Conservation (phyloP, 495 filamentous ascomycete species). For the Penicillium waksmanii region DNA sequence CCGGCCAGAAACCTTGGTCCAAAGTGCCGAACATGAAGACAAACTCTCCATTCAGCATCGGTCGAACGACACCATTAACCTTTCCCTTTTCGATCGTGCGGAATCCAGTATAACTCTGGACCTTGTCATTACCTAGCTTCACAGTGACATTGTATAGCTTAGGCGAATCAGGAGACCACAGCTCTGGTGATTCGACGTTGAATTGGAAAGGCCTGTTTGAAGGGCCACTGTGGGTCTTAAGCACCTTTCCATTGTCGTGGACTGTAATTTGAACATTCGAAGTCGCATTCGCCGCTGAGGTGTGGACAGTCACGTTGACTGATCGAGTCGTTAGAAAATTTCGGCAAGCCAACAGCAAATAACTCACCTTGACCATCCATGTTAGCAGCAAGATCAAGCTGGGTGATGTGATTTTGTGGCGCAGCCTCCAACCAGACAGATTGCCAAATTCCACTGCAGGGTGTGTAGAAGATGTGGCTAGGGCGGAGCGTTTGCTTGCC, state of each 20-base stretch:
- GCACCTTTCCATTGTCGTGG: constrained; percentile 42
- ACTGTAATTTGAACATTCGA: constrained; percentile 47
- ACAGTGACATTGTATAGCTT: constrained; percentile 65
- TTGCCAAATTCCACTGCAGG: constrained; percentile 74
- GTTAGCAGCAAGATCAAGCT: constrained; percentile 58
- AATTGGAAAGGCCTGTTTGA: constrained; percentile 56
- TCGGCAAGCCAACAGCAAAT: neutral
- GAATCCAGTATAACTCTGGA: constrained; percentile 69
- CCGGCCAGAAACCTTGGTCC: constrained; percentile 73
- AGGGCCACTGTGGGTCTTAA: constrained; percentile 41
- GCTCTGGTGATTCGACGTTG: constrained; percentile 49
- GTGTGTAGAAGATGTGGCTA: constrained; percentile 70
- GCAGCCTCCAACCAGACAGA: constrained; percentile 68
- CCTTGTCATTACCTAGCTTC: constrained; percentile 54
- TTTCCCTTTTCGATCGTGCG: constrained; percentile 58
- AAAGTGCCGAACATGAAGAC: constrained; percentile 68
- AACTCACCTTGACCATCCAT: constrained; percentile 61
- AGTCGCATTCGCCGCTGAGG: constrained; percentile 28
- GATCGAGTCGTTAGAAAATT: constrained; percentile 15
- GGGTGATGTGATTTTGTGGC: constrained; percentile 55
- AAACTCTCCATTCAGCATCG: constrained; percentile 65
- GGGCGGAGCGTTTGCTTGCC: constrained; percentile 64
- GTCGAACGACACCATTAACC: constrained; percentile 62
- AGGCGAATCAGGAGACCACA: constrained; percentile 66
- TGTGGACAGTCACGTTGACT: constrained; percentile 58